These are phyloP conservation scores for Rubroshorea leprosula DNA, from an alignment of 345 rosid species.

Conservation along the genomic window DNA sequence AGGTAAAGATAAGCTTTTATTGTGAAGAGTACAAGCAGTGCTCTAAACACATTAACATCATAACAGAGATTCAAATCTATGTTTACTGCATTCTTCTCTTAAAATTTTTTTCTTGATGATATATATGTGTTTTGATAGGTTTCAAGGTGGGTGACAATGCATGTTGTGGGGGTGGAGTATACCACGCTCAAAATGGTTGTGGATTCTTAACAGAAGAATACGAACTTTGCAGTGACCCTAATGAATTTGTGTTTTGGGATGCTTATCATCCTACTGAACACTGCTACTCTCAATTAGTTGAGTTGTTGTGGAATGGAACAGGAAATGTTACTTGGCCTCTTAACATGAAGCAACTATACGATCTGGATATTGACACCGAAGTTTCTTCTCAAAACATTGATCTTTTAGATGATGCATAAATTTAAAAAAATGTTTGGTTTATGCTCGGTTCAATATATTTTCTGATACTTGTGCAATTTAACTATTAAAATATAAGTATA, in stretches of 20 bases:
- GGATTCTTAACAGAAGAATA: background rate
- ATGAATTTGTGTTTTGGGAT: background rate
- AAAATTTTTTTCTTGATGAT: too few relatives aligned
- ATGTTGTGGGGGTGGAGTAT: background rate
- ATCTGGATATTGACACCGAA: background rate
- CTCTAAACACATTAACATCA: too few relatives aligned
- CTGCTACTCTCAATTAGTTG: background rate
- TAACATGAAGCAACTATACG: background rate
- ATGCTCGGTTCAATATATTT: too few relatives aligned
- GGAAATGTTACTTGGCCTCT: background rate
- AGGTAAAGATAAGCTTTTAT: too few relatives aligned
- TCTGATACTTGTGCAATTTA: too few relatives aligned
- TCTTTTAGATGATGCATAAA: background rate
- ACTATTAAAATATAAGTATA: too few relatives aligned
- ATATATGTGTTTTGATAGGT: background rate
- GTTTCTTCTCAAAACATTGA: background rate
- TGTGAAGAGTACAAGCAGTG: too few relatives aligned
- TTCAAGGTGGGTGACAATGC: background rate
- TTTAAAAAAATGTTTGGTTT: too few relatives aligned
- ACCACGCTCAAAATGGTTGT: background rate
- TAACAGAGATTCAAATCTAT: too few relatives aligned
- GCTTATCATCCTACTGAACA: background rate
- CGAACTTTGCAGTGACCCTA: background rate
- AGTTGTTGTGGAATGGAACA: background rate
- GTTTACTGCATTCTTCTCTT: too few relatives aligned